A percentile compares a stretch with the other conserved stretches of the same genome.
These are phyloP conservation scores for Chrysoporthe cubensis DNA, from an alignment of 2,329 filamentous ascomycete genomes.

Conservation along the genomic window DNA sequence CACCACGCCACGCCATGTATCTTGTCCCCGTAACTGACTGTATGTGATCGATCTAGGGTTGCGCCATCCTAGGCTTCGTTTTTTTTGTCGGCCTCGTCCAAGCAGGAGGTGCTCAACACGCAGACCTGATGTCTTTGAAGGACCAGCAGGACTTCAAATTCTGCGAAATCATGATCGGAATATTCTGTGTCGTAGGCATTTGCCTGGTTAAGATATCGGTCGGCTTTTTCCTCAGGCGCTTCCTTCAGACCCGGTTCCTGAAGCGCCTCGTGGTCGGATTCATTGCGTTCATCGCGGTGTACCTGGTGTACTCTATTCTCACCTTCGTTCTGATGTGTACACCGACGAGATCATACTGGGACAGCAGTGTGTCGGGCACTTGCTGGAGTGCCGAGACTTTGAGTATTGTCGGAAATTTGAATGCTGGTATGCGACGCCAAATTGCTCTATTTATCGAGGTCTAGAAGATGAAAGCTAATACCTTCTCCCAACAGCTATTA, in stretches of 20 bases:
- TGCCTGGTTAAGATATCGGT: conserved; percentile 14
- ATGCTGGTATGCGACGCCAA: conserved; percentile 3
- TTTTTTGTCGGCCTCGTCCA: conserved; percentile 3
- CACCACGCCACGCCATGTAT: background rate
- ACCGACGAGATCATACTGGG: conserved; percentile 9
- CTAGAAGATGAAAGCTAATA: no score
- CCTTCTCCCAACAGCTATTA: conserved; percentile 1
- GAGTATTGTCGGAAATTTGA: conserved; percentile 2
- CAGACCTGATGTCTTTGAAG: background rate
- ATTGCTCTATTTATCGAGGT: background rate
- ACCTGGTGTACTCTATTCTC: conserved; percentile 4
- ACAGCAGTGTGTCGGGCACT: conserved; percentile 1
- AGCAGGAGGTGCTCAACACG: conserved; percentile 9
- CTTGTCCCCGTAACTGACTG: background rate
- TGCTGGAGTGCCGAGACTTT: conserved; percentile 5
- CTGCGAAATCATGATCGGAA: conserved; percentile 7
- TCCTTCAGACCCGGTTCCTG: conserved; percentile 4
- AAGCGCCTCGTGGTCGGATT: conserved; percentile 1
- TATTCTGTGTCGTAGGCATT: conserved; percentile 5
- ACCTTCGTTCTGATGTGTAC: conserved; percentile 9
- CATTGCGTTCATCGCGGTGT: conserved; percentile 3
- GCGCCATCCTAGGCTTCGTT: background rate
- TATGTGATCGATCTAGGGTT: background rate
- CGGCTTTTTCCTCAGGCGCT: conserved; percentile 13
- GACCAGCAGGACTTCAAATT: conserved; percentile 4